Conservation (phyloP, 2,329 filamentous ascomycete species). For the Epichloe bromicola region DNA sequence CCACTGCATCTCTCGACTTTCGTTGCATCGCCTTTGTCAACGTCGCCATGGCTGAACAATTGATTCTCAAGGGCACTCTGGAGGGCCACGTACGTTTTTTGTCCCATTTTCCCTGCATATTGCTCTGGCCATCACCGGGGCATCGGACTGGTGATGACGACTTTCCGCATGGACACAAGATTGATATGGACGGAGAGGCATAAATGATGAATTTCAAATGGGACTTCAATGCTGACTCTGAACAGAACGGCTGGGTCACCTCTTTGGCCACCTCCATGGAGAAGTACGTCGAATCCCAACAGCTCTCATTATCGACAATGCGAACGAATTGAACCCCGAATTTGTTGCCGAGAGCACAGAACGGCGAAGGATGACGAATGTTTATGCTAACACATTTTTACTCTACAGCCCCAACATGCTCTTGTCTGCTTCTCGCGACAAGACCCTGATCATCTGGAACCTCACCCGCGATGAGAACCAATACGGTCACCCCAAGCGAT, state of each 20-base stretch:
- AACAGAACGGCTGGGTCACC: constrained; percentile 91
- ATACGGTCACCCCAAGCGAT: constrained; percentile 99
- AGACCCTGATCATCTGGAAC: constrained; percentile 99
- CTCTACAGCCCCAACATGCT: constrained; percentile 88
- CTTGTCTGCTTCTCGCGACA: constrained; percentile 92
- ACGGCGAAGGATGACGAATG: not conserved
- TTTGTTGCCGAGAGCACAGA: not conserved
- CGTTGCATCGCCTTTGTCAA: constrained; percentile 29
- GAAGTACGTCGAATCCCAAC: constrained; percentile 54
- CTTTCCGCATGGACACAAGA: not conserved
- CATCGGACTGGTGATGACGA: constrained; percentile 1
- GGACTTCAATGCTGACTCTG: constrained; percentile 13
- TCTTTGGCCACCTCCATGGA: constrained; percentile 96
- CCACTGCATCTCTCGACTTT: constrained; percentile 15
- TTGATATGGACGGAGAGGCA: not conserved
- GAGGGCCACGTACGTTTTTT: constrained; percentile 72
- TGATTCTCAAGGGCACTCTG: constrained; percentile 92
- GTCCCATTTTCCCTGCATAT: constrained; percentile 10
- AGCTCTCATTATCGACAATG: constrained; percentile 1
- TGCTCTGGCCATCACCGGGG: constrained; percentile 6
- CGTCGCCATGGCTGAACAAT: constrained; percentile 72
- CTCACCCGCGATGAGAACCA: constrained; percentile 95
- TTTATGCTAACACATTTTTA: constrained; percentile 11
- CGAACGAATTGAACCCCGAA: constrained; percentile 1
- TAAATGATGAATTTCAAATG: not conserved